These are phyloP conservation scores for Fraxinus greggii DNA, from an alignment of 305 asterid species.

Conservation along the genomic window DNA sequence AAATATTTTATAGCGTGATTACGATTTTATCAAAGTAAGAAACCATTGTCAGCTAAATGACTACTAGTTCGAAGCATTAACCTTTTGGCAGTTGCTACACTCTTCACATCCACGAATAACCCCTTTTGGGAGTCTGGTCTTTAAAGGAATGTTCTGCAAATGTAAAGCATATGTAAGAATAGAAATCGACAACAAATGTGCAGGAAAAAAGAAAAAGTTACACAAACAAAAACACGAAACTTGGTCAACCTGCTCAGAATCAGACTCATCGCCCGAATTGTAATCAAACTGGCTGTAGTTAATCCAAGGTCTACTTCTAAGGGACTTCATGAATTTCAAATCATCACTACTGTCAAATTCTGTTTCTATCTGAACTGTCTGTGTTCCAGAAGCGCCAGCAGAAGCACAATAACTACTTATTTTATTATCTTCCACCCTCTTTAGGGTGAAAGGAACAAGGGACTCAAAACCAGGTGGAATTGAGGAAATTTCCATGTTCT, in stretches of 20 bases:
- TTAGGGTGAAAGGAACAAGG: conserved; percentile 58
- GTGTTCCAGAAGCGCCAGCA: conserved; percentile 37
- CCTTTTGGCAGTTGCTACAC: conserved; percentile 68
- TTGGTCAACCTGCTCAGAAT: conserved; percentile 53
- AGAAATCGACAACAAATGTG: conserved; percentile 9
- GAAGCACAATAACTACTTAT: conserved; percentile 37
- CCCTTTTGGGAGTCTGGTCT: conserved; percentile 58
- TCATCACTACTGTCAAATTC: conserved; percentile 41
- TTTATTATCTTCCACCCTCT: conserved; percentile 49
- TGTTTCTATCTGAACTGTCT: conserved; percentile 36
- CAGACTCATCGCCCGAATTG: conserved; percentile 57
- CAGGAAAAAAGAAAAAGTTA: conserved; percentile 6
- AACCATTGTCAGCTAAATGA: not conserved
- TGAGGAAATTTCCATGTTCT: conserved; percentile 62
- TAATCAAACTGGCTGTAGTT: conserved; percentile 45
- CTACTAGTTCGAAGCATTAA: conserved; percentile 21
- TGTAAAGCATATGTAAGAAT: conserved; percentile 19
- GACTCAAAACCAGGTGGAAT: conserved; percentile 97
- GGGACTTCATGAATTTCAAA: conserved; percentile 38
- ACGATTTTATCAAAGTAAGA: not conserved
- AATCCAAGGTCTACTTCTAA: conserved; percentile 50
- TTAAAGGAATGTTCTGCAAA: conserved; percentile 38
- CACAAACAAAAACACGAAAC: conserved; percentile 6
- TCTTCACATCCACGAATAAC: conserved; percentile 68
- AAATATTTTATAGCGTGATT: not conserved